Evolutionary conservation across 164 flowering plant species (phyloP).

Genomic region (Sedum album): DNA sequence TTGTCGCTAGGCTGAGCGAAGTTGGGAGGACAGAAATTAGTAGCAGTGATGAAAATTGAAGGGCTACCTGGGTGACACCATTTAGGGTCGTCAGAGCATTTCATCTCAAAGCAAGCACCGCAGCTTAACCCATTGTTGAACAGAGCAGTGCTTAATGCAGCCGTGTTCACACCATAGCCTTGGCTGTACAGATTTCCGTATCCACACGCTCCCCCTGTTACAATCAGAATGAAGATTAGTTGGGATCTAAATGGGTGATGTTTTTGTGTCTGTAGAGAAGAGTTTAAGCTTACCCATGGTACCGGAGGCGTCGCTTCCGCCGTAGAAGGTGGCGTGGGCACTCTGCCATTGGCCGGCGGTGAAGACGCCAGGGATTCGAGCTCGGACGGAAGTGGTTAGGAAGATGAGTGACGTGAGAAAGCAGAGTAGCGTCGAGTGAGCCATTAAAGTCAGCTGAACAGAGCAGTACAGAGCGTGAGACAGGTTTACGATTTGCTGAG

Average conservation of each 20-base stretch:
- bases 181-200: constrained; percentile 42
- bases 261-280: background rate
- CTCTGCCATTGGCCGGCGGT: constrained; percentile 25
- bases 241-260: background rate
- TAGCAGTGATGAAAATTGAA: constrained; percentile 33
- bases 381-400: constrained; percentile 9
- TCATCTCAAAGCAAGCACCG: constrained; percentile 41
- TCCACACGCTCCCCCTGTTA: constrained; percentile 38
- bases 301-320: constrained; percentile 40
- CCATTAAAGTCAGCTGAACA: constrained; percentile 14
- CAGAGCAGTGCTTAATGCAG: constrained; percentile 38
- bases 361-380: constrained; percentile 31
- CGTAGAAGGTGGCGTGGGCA: constrained; percentile 43
- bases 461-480: background rate
- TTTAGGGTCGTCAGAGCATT: constrained; percentile 24
- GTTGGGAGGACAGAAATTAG: constrained; percentile 45
- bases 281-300: constrained; percentile 28
- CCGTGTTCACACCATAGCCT: constrained; percentile 45
- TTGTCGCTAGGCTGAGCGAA: constrained; percentile 36
- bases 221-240: background rate
- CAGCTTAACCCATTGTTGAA: constrained; percentile 46
- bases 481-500: background rate
- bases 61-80: constrained; percentile 41
- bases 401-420: constrained; percentile 6
- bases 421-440: constrained; percentile 9